Evolutionary conservation across 2,329 filamentous ascomycete species (phyloP).

Genomic region (Apiospora hydei): DNA sequence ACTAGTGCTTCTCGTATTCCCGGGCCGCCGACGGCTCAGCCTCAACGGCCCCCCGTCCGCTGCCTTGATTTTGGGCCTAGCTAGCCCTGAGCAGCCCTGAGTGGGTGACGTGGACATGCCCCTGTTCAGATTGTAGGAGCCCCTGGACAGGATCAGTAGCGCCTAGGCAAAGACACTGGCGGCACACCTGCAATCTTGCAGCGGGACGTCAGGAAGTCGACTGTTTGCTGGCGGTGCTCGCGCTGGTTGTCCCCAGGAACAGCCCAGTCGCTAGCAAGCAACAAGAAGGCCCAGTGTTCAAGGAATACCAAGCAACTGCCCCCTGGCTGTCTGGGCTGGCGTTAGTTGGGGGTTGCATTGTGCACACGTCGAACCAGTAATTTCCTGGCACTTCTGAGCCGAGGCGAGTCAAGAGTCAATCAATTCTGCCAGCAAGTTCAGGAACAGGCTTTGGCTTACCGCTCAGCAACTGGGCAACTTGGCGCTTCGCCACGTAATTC

Average conservation of each 20-base stretch:
- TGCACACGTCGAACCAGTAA: background rate
- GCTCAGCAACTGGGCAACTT: background rate
- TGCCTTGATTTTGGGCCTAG: conserved; percentile 9
- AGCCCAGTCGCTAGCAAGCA: background rate
- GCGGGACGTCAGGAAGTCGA: background rate
- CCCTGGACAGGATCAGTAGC: background rate
- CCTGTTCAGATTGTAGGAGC: background rate
- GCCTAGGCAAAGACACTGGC: background rate
- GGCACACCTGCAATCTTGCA: background rate
- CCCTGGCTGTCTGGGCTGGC: background rate
- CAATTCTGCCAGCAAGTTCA: background rate
- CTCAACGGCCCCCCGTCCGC: conserved; percentile 9
- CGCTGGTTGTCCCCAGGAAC: background rate
- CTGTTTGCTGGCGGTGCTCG: background rate
- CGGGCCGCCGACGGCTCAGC: conserved; percentile 19
- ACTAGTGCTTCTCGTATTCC: conserved; percentile 17
- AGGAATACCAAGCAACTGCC: conserved; percentile 3
- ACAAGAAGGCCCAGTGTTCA: background rate
- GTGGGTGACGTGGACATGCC: conserved; percentile 17
- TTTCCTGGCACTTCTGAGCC: background rate
- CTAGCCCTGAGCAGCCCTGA: background rate
- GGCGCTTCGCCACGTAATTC: conserved; percentile 1
- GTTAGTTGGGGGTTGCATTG: conserved; percentile 8
- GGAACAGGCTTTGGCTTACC: background rate
- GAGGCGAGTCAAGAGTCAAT: background rate